These are phyloP conservation scores for Coniochaeta sp. DNA, from an alignment of 2,329 filamentous ascomycete genomes.

Conservation along the genomic window DNA sequence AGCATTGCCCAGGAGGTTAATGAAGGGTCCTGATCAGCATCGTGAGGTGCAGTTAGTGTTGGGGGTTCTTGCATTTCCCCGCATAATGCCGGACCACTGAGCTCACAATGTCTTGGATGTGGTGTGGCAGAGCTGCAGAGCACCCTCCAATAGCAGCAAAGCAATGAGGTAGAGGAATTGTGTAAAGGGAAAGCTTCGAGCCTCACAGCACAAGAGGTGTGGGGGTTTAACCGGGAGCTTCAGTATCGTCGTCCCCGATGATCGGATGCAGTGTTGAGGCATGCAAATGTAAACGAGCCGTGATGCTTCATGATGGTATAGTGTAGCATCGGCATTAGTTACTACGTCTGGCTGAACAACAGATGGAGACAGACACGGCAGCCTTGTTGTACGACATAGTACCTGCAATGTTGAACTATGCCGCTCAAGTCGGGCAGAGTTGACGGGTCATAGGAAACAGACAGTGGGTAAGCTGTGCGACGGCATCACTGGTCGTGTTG, in stretches of 20 bases:
- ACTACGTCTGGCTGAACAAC: too few relatives aligned
- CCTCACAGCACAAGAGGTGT: not conserved
- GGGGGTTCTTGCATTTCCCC: slow-evolving; percentile 1
- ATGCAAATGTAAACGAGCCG: too few relatives aligned
- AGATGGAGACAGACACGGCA: too few relatives aligned
- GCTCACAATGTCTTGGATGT: not conserved
- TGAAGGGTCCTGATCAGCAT: not conserved
- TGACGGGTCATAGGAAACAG: too few relatives aligned
- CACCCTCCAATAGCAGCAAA: not conserved
- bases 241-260: not conserved
- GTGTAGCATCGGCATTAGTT: too few relatives aligned
- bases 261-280: not conserved
- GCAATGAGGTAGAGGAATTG: not conserved
- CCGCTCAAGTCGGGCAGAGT: too few relatives aligned
- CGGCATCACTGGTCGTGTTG: too few relatives aligned
- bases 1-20: not conserved
- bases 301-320: too few relatives aligned
- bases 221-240: not conserved
- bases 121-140: not conserved
- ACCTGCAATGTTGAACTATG: too few relatives aligned
- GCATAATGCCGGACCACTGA: not conserved
- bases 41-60: not conserved
- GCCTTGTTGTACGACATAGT: too few relatives aligned
- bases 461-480: too few relatives aligned
- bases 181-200: not conserved